phyloP scores from a whole-genome alignment of 208 protist species.

The Phytomonas sp. region DNA sequence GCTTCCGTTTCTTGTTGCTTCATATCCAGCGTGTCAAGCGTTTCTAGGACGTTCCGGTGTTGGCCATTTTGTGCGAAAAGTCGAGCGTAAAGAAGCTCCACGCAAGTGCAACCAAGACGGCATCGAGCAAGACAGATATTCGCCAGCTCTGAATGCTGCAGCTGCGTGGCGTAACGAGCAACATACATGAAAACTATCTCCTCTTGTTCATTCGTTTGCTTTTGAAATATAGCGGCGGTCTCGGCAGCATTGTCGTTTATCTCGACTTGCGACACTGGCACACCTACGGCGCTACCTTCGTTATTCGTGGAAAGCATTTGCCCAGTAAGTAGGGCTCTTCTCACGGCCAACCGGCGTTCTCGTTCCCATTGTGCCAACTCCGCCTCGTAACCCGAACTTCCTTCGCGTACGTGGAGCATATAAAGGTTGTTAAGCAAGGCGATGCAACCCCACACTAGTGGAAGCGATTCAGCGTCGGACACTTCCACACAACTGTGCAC shows the following conservation, averaged over 20 bases:
- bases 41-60: slow-evolving; percentile 46
- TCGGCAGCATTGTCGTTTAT: background rate
- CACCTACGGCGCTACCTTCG: background rate
- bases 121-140: slow-evolving; percentile 65
- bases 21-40: slow-evolving; percentile 23
- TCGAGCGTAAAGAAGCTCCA: slow-evolving; percentile 66
- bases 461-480: slow-evolving; percentile 16
- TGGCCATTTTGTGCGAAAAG: slow-evolving; percentile 70
- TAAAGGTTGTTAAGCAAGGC: slow-evolving; percentile 55
- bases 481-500: slow-evolving; percentile 72
- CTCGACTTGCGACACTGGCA: background rate
- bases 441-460: slow-evolving; percentile 68
- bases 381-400: slow-evolving; percentile 25
- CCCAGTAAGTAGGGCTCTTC: slow-evolving; percentile 28
- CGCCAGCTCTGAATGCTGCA: slow-evolving; percentile 65
- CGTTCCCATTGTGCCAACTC: slow-evolving; percentile 41
- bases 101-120: slow-evolving; percentile 17
- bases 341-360: slow-evolving; percentile 46
- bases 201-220: slow-evolving; percentile 8
- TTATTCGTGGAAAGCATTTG: background rate
- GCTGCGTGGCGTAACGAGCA: slow-evolving; percentile 41
- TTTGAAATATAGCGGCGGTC: background rate
- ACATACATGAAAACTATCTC: slow-evolving; percentile 29
- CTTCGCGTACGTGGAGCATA: slow-evolving; percentile 32
- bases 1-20: background rate